Evolutionary conservation across 148 eudicot species (phyloP).

Genomic region (Dysphania ambrosioides): DNA sequence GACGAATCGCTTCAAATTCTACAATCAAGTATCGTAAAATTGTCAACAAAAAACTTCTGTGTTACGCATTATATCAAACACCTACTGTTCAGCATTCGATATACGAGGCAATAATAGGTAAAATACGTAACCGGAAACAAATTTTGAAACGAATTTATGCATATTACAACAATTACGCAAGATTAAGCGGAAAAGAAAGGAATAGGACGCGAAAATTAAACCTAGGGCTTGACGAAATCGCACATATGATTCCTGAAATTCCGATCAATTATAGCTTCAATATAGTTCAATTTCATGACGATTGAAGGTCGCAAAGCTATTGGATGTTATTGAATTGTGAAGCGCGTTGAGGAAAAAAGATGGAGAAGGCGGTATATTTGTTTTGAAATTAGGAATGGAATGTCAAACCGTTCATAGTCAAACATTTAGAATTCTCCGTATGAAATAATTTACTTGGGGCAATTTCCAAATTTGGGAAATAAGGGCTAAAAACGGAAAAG

Average conservation of each 20-base stretch:
- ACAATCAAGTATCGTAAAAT: background rate
- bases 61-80: background rate
- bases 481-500: no score
- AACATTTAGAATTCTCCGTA: no score
- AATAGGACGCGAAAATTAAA: background rate
- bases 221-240: slow-evolving; percentile 13
- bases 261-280: background rate
- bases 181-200: background rate
- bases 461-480: no score
- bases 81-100: background rate
- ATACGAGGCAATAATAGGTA: no score
- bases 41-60: background rate
- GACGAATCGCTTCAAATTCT: background rate
- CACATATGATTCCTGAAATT: background rate
- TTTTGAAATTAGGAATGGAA: background rate
- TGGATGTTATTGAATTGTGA: background rate
- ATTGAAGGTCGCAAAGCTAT: background rate
- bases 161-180: background rate
- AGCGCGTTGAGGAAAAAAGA: background rate
- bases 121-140: background rate
- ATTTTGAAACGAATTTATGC: background rate
- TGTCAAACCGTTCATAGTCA: background rate
- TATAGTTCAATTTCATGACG: background rate
- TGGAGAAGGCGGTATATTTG: background rate
- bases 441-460: no score